Percentiles rank a stretch among this genome's conserved stretches.
phyloP scores from a whole-genome alignment of 1,284 basidiomycete species.

The Puccinia triticina region DNA sequence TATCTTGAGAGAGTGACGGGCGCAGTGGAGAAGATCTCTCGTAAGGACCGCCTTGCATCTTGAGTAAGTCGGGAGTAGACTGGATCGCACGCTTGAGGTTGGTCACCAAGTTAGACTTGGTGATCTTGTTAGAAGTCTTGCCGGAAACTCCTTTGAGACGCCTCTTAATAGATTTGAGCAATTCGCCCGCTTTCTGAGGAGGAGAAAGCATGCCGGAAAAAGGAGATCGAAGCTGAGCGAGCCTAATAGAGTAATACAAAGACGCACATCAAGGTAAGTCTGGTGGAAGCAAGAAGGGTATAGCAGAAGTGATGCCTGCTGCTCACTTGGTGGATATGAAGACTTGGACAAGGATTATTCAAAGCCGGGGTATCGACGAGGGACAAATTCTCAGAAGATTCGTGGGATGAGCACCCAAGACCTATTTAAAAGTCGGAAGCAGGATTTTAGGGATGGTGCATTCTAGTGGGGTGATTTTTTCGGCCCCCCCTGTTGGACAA shows the following conservation, averaged over 20 bases:
- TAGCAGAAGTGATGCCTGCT: no score
- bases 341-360: no score
- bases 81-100: slow-evolving; percentile 19
- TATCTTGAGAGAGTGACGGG: background rate
- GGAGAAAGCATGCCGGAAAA: background rate
- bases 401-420: no score
- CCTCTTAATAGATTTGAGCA: slow-evolving; percentile 16
- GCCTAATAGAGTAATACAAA: background rate
- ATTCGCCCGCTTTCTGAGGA: slow-evolving; percentile 9
- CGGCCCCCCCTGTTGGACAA: no score
- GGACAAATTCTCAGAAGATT: no score
- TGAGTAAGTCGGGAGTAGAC: slow-evolving; percentile 23
- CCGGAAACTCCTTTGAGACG: slow-evolving; percentile 12
- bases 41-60: background rate
- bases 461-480: no score
- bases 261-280: background rate
- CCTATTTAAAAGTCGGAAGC: no score
- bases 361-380: no score
- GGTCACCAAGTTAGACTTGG: background rate
- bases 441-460: no score
- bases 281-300: no score
- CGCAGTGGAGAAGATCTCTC: background rate
- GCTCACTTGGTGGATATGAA: no score
- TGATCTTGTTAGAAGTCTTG: slow-evolving; percentile 4
- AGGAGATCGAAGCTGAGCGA: background rate